Evolutionary conservation across 257 asterid genomes (phyloP).

Genomic region (Voacanga thouarsii): DNA sequence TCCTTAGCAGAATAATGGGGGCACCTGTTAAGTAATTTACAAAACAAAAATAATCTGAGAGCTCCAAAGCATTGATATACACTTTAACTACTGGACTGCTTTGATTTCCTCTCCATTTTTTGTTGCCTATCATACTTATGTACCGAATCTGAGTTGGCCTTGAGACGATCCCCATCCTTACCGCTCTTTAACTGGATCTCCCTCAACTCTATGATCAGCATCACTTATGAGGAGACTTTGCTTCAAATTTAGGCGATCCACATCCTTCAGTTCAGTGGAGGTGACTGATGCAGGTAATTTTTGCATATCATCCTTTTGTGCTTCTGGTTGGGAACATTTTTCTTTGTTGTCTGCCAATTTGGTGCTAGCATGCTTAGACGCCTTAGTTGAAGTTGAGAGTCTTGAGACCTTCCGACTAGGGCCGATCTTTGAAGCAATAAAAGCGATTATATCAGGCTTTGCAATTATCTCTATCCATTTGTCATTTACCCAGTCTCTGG

Average conservation of each 20-base stretch:
- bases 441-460: slow-evolving; percentile 40
- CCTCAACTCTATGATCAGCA: neutral
- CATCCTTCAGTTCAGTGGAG: neutral
- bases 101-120: neutral
- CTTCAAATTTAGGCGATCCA: slow-evolving; percentile 12
- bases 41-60: neutral
- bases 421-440: slow-evolving; percentile 25
- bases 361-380: slow-evolving; percentile 7
- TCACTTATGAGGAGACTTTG: slow-evolving; percentile 1
- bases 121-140: neutral
- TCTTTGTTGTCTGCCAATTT: slow-evolving; percentile 6
- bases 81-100: neutral
- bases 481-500: slow-evolving; percentile 56
- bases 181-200: neutral
- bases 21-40: neutral
- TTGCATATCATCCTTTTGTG: slow-evolving; percentile 12
- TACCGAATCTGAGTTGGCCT: neutral
- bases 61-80: neutral
- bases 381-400: slow-evolving; percentile 11
- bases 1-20: neutral
- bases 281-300: slow-evolving; percentile 2
- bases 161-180: neutral
- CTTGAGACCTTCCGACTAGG: slow-evolving; percentile 12
- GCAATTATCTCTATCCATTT: slow-evolving; percentile 43
- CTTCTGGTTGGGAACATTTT: slow-evolving; percentile 9